Conservation (phyloP, 2,329 filamentous ascomycete species). For the Fonsecaea pugnacius region DNA sequence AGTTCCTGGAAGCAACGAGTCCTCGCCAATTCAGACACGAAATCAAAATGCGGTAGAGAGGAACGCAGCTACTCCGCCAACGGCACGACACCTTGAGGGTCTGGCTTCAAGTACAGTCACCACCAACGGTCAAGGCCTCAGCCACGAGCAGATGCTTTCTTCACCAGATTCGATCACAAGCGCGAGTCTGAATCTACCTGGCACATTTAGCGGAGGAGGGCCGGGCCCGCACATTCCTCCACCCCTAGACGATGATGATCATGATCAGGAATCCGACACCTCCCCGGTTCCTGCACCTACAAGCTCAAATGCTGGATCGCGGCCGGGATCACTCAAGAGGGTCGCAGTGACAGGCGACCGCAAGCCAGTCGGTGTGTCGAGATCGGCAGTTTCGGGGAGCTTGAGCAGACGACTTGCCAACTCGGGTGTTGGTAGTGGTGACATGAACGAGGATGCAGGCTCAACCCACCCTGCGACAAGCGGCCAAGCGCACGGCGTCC, state of each 20-base stretch:
- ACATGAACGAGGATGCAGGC: neutral
- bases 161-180: slow-evolving; percentile 49
- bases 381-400: slow-evolving; percentile 43
- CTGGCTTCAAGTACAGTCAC: neutral
- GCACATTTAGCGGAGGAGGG: slow-evolving; percentile 38
- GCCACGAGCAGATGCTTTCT: slow-evolving; percentile 22
- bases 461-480: slow-evolving; percentile 3
- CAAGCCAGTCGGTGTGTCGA: slow-evolving; percentile 37
- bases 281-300: slow-evolving; percentile 30
- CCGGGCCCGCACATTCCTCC: slow-evolving; percentile 42
- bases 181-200: slow-evolving; percentile 20
- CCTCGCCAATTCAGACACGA: slow-evolving; percentile 48
- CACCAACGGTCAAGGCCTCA: slow-evolving; percentile 14
- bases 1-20: slow-evolving; percentile 68
- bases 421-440: neutral
- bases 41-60: slow-evolving; percentile 32
- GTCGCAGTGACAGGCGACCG: slow-evolving; percentile 49
- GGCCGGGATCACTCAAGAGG: slow-evolving; percentile 66
- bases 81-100: slow-evolving; percentile 14
- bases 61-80: slow-evolving; percentile 30
- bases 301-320: slow-evolving; percentile 44
- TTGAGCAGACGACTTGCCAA: slow-evolving; percentile 40
- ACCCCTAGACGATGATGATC: slow-evolving; percentile 40
- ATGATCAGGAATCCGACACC: slow-evolving; percentile 25
- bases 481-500: slow-evolving; percentile 47